phyloP scores from a whole-genome alignment of 306 rosid species.

The Rosa persica region DNA sequence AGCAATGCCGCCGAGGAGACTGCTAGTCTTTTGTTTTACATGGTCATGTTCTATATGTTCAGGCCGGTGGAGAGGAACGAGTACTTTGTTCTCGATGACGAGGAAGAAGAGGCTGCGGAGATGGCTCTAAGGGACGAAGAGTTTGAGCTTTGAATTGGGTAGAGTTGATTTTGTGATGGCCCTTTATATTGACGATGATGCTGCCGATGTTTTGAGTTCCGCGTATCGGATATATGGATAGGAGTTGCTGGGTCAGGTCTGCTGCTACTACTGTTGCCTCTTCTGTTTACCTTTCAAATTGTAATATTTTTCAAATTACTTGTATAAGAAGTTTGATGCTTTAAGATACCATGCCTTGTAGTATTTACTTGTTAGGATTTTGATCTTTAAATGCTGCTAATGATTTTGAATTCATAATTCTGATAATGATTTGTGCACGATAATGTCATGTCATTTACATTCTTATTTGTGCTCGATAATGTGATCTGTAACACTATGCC shows the following conservation, averaged over 20 bases:
- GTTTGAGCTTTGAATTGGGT: conserved; percentile 65
- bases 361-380: conserved; percentile 26
- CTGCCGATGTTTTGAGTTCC: conserved; percentile 17
- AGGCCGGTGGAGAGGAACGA: conserved; percentile 89
- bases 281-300: conserved; percentile 11
- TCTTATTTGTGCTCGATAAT: neutral
- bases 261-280: conserved; percentile 29
- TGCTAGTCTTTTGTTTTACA: conserved; percentile 69
- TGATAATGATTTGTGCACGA: conserved; percentile 26
- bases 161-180: conserved; percentile 4
- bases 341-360: conserved; percentile 32
- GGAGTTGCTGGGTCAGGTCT: conserved; percentile 36
- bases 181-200: conserved; percentile 13
- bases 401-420: conserved; percentile 17
- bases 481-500: neutral
- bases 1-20: conserved; percentile 89
- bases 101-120: conserved; percentile 94
- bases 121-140: conserved; percentile 81
- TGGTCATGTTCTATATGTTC: conserved; percentile 88
- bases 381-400: conserved; percentile 6
- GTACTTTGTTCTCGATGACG: conserved; percentile 84
- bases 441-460: conserved; percentile 24
- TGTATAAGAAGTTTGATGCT: conserved; percentile 33
- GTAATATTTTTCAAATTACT: conserved; percentile 8
- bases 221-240: conserved; percentile 15